Evolutionary conservation across 495 filamentous ascomycete genomes (phyloP), one percentile per base, ranked within the genome.

Genomic region (Penicillium pancosmium): DNA sequence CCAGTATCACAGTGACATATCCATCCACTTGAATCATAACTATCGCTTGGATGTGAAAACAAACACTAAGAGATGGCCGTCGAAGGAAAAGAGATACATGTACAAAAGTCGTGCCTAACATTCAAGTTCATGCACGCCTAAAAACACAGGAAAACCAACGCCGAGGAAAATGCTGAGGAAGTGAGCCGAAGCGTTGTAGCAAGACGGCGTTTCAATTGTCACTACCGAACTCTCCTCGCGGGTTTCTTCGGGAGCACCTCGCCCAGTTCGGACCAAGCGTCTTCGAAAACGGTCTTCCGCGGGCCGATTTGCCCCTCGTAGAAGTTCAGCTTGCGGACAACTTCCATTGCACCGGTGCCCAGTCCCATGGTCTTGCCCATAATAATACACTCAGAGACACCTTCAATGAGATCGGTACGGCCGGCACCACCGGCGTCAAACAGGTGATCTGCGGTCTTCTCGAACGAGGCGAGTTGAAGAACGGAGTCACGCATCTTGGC

Each of bases 371-470:
- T 90, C 82, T 97, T 92, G 27, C 94, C 94, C 88, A 98, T 93
- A 67, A 98, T 98, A 68, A 98, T 98, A 74, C 92, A 96, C 75
- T 98, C 94, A 27, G 86, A 91, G 9, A 98, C 94, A 60, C 94
- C 94, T 70, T 94, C 90, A 52, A 98, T 91, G 46, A 81, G 77
- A 73, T 98, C 94, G 25, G 80, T 86, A 74, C 96, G 96, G 80
- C 93, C 93, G 41, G 86, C 84, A 47, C 90, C 88, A 52, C 93
- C 95, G 19, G 94, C 94, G 50, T 98, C 94, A 64, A 98, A 98
- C 21, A 98, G 79, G 75, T 98, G 94, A 70, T 98, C 94, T 0
- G 94, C 92, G 25, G 94, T 98, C 81, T 98, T 98, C 79, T 98
- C 94, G 69, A 98, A 98, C 13, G 91, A 95, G 0, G 94, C 94